These are phyloP conservation scores for Pyrenula aspistea DNA, from an alignment of 495 filamentous ascomycete species.

Conservation along the genomic window DNA sequence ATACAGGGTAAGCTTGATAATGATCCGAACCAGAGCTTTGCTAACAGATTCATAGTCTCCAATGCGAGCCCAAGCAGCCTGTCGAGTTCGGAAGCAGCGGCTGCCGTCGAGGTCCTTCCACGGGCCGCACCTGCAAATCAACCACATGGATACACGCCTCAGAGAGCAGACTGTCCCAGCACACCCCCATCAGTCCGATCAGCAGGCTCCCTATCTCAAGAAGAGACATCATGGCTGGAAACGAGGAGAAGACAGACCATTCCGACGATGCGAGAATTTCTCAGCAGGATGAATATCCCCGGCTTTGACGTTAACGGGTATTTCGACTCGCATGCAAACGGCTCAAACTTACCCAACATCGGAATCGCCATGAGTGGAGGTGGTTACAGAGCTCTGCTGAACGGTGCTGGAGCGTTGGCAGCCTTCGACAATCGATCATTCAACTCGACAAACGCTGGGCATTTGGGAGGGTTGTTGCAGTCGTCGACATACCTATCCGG, in stretches of 20 bases:
- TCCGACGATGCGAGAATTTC: constrained; percentile 57
- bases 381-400: constrained; percentile 80
- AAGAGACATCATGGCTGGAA: constrained; percentile 61
- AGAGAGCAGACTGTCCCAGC: constrained; percentile 26
- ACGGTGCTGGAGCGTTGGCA: constrained; percentile 75
- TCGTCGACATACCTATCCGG: constrained; percentile 74
- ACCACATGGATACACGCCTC: constrained; percentile 34
- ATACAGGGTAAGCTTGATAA: background rate
- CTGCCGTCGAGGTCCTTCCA: background rate
- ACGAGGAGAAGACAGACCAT: constrained; percentile 39
- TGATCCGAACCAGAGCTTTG: background rate
- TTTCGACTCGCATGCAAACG: constrained; percentile 43
- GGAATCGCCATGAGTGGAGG: constrained; percentile 51
- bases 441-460: constrained; percentile 51
- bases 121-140: constrained; percentile 28
- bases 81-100: background rate
- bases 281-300: constrained; percentile 58
- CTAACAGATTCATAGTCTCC: background rate
- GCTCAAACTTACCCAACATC: constrained; percentile 49
- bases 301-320: constrained; percentile 66
- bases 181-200: constrained; percentile 37
- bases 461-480: constrained; percentile 79
- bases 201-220: constrained; percentile 45
- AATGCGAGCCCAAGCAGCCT: background rate
- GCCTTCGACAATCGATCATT: constrained; percentile 71